Evolutionary conservation across 2,329 filamentous ascomycete species (phyloP).

Genomic region (Dryadomyces sulphureus): DNA sequence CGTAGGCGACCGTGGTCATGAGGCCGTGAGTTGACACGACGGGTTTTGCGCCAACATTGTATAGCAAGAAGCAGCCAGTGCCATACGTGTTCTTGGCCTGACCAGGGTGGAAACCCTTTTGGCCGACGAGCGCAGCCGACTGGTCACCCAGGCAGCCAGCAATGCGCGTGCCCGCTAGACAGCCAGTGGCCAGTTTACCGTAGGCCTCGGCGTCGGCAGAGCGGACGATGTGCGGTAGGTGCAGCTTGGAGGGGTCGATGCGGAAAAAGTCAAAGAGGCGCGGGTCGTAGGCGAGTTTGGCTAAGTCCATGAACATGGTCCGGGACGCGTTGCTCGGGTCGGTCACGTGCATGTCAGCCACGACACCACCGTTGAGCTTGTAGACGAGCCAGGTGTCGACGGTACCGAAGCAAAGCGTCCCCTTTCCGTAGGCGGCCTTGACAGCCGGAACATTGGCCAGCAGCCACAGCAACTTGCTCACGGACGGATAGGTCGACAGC

Average conservation of each 20-base stretch:
- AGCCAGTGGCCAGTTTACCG: slow-evolving; percentile 48
- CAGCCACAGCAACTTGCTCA: slow-evolving; percentile 78
- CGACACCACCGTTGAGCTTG: slow-evolving; percentile 60
- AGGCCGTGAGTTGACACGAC: slow-evolving; percentile 74
- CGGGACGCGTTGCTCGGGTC: slow-evolving; percentile 78
- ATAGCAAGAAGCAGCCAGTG: slow-evolving; percentile 77
- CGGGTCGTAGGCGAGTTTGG: slow-evolving; percentile 66
- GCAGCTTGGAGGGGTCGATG: slow-evolving; percentile 51
- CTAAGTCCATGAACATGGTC: slow-evolving; percentile 90
- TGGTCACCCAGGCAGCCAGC: slow-evolving; percentile 81
- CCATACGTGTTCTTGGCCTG: slow-evolving; percentile 85
- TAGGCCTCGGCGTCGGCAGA: slow-evolving; percentile 64
- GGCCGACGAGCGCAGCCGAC: slow-evolving; percentile 71
- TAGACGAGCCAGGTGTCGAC: slow-evolving; percentile 82
- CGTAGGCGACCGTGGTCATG: slow-evolving; percentile 71
- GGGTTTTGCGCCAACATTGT: slow-evolving; percentile 73
- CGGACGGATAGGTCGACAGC: slow-evolving; percentile 76
- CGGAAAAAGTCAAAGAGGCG: slow-evolving; percentile 65
- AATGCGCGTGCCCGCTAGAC: slow-evolving; percentile 55
- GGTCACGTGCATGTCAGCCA: slow-evolving; percentile 57
- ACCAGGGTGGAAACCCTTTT: slow-evolving; percentile 69
- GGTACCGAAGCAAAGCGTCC: slow-evolving; percentile 71
- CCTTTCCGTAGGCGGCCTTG: slow-evolving; percentile 58
- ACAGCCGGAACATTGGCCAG: slow-evolving; percentile 57
- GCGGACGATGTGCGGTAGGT: slow-evolving; percentile 65